Evolutionary conservation across 345 rosid genomes (phyloP).

Genomic region (Bruguiera sexangula): DNA sequence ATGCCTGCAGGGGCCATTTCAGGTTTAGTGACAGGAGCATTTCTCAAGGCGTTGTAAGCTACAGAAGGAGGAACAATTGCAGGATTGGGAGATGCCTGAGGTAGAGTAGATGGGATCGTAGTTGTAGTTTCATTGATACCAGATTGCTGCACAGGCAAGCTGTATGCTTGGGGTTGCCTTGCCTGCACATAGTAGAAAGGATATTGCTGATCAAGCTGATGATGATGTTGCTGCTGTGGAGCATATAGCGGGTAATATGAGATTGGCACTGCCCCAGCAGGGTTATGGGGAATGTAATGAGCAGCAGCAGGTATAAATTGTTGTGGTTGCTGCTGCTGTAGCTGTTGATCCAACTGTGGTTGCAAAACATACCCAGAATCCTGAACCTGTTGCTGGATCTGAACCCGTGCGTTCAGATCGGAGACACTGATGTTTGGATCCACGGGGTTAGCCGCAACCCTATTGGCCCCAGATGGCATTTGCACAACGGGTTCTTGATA

Average conservation of each 20-base stretch:
- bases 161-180: conserved; percentile 57
- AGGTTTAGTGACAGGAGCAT: conserved; percentile 51
- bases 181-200: conserved; percentile 66
- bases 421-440: conserved; percentile 53
- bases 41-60: conserved; percentile 52
- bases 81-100: conserved; percentile 56
- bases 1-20: conserved; percentile 57
- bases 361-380: conserved; percentile 55
- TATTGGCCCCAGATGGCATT: conserved; percentile 47
- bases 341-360: conserved; percentile 48
- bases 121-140: conserved; percentile 50
- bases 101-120: conserved; percentile 40
- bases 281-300: conserved; percentile 77
- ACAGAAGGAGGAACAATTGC: conserved; percentile 47
- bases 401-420: conserved; percentile 47
- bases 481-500: conserved; percentile 69
- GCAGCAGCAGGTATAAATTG: conserved; percentile 63
- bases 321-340: conserved; percentile 42
- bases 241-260: conserved; percentile 67
- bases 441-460: conserved; percentile 40
- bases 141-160: conserved; percentile 56
- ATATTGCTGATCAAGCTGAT: conserved; percentile 77
- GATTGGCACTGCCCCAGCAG: conserved; percentile 53
- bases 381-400: conserved; percentile 39
- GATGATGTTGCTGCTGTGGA: conserved; percentile 59